Percentiles rank a stretch among this genome's conserved stretches.
Conservation (phyloP, 306 rosid species). For the Corylus americana region DNA sequence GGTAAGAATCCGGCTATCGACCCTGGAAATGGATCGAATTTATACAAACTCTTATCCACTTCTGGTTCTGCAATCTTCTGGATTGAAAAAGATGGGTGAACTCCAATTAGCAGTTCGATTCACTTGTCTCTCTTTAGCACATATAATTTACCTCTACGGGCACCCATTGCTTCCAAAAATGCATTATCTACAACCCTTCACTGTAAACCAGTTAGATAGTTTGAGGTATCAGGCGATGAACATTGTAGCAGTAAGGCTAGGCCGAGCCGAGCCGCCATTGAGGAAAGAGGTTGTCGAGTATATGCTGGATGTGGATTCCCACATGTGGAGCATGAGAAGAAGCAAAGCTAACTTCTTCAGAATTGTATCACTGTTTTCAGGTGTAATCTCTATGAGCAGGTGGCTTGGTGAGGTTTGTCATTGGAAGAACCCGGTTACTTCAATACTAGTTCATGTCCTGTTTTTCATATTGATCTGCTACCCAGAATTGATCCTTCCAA, state of each 20-base stretch:
- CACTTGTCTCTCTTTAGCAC: constrained; percentile 68
- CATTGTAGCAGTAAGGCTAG: constrained; percentile 70
- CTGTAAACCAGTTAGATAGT: constrained; percentile 73
- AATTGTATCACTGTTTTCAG: constrained; percentile 63
- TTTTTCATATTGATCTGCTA: constrained; percentile 67
- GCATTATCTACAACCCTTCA: constrained; percentile 88
- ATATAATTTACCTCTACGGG: constrained; percentile 72
- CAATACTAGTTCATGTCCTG: constrained; percentile 69
- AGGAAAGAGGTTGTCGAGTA: constrained; percentile 86
- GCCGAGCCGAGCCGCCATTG: constrained; percentile 72
- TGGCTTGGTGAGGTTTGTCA: constrained; percentile 74
- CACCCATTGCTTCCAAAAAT: constrained; percentile 75
- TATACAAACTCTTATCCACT: constrained; percentile 74
- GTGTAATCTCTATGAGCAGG: constrained; percentile 54
- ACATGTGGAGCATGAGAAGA: constrained; percentile 86
- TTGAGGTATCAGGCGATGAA: constrained; percentile 74
- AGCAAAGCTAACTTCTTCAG: constrained; percentile 83
- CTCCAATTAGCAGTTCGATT: constrained; percentile 72
- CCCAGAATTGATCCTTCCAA: constrained; percentile 75
- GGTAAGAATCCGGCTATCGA: constrained; percentile 77
- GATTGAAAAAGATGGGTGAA: constrained; percentile 84
- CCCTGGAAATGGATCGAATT: constrained; percentile 79
- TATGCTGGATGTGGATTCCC: constrained; percentile 88
- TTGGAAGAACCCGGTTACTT: constrained; percentile 73
- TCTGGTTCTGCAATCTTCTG: constrained; percentile 54